These are phyloP conservation scores for Kodamaea restingae DNA, from an alignment of 805 yeast genomes.

Conservation along the genomic window DNA sequence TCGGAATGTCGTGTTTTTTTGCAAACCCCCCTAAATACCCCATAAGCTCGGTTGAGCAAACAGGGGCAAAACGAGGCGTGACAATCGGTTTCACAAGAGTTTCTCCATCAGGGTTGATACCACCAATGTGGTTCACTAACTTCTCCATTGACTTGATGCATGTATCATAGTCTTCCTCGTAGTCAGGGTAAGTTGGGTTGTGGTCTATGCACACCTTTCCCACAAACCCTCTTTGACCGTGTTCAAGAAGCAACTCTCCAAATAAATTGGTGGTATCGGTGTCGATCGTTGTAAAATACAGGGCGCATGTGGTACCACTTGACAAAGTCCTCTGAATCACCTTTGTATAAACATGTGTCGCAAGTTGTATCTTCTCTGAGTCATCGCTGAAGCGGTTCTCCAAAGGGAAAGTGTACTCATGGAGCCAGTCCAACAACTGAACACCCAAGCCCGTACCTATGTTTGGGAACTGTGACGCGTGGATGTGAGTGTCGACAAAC, in stretches of 20 bases:
- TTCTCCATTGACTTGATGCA: conserved; percentile 51
- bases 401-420: conserved; percentile 82
- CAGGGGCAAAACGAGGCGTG: conserved; percentile 93
- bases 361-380: conserved; percentile 44
- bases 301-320: conserved; percentile 88
- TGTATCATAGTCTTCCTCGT: conserved; percentile 57
- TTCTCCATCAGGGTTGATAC: conserved; percentile 48
- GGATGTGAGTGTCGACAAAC: conserved; percentile 43
- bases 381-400: conserved; percentile 56
- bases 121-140: conserved; percentile 53
- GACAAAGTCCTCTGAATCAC: conserved; percentile 66
- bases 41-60: conserved; percentile 66
- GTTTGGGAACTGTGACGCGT: conserved; percentile 44
- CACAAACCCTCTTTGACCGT: conserved; percentile 83
- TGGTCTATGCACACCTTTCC: conserved; percentile 95
- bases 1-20: conserved; percentile 52
- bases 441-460: conserved; percentile 70
- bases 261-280: conserved; percentile 68
- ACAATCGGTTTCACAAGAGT: conserved; percentile 63
- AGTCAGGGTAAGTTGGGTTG: conserved; percentile 61
- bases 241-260: conserved; percentile 61
- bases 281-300: conserved; percentile 89
- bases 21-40: conserved; percentile 55
- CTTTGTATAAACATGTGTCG: conserved; percentile 57
- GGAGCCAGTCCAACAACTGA: conserved; percentile 86